These are phyloP conservation scores for Colletotrichum musae DNA, from an alignment of 2,329 filamentous ascomycete species.

Conservation along the genomic window DNA sequence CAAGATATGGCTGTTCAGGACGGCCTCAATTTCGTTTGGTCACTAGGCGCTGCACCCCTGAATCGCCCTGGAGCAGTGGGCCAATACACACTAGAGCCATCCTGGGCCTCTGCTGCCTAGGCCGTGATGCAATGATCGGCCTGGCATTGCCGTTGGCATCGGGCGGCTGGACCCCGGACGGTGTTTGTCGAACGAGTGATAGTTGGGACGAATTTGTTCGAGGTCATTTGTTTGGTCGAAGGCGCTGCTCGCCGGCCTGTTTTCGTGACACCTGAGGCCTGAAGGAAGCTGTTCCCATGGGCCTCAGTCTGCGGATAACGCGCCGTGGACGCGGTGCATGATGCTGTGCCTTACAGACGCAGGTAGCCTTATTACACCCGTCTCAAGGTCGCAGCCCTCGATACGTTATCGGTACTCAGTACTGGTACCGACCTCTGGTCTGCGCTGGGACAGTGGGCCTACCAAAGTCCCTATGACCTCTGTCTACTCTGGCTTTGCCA, in stretches of 20 bases:
- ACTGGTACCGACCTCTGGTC: too few relatives aligned
- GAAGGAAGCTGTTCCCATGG: background rate
- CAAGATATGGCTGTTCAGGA: background rate
- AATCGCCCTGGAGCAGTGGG: background rate
- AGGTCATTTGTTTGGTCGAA: background rate
- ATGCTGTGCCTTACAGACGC: background rate
- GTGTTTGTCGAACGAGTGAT: background rate
- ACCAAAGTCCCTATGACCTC: too few relatives aligned
- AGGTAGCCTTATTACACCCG: too few relatives aligned
- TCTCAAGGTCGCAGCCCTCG: too few relatives aligned
- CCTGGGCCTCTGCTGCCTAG: constrained; percentile 5
- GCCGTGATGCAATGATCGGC: constrained; percentile 25
- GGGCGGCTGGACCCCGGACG: too few relatives aligned
- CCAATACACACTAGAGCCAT: background rate
- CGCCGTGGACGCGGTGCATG: background rate
- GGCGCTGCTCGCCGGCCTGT: too few relatives aligned
- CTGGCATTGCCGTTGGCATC: background rate
- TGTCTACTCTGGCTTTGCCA: background rate
- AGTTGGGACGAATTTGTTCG: background rate
- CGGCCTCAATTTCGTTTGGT: background rate
- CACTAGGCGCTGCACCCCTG: background rate
- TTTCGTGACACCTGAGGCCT: too few relatives aligned
- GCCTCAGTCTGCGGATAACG: background rate
- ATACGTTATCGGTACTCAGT: too few relatives aligned
- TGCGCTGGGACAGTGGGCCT: too few relatives aligned